Percentiles rank a stretch among this genome's conserved stretches.
Conservation (phyloP, 768 basidiomycete species). For the Kwoniella pini region DNA sequence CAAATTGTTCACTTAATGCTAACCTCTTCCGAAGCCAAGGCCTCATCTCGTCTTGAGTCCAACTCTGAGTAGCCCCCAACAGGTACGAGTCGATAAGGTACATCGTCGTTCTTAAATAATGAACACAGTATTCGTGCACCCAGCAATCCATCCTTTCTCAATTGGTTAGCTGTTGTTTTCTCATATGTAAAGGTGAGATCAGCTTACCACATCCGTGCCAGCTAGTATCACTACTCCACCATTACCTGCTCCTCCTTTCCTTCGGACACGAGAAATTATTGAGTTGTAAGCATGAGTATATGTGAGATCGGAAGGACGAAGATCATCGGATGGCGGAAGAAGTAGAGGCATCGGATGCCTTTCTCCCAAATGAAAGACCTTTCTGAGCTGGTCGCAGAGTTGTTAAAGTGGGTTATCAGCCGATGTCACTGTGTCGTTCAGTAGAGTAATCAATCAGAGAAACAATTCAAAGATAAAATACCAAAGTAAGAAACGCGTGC, state of each 20-base stretch:
- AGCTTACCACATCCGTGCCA: conserved; percentile 47
- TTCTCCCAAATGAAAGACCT: not conserved
- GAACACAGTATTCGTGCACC: conserved; percentile 86
- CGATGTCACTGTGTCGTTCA: no score
- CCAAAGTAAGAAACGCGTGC: no score
- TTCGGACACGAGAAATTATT: conserved; percentile 46
- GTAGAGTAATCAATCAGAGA: no score
- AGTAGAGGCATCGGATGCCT: conserved; percentile 48
- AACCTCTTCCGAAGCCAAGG: conserved; percentile 70
- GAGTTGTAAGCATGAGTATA: conserved; percentile 52
- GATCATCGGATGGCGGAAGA: conserved; percentile 47
- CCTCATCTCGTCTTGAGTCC: conserved; percentile 65
- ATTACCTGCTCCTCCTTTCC: conserved; percentile 42
- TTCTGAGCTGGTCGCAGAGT: no score
- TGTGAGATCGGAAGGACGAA: conserved; percentile 43
- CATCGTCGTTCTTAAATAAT: conserved; percentile 88
- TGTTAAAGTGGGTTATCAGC: no score
- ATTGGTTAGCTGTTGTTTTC: not conserved
- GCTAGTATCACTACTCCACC: conserved; percentile 52
- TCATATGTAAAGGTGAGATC: not conserved
- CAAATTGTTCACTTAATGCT: no score
- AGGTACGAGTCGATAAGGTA: conserved; percentile 85
- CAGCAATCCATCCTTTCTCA: conserved; percentile 74
- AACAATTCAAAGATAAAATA: no score
- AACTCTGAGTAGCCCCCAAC: conserved; percentile 81